phyloP scores from a whole-genome alignment of 2,329 filamentous ascomycete genomes.

The Verticillium albo-atrum region DNA sequence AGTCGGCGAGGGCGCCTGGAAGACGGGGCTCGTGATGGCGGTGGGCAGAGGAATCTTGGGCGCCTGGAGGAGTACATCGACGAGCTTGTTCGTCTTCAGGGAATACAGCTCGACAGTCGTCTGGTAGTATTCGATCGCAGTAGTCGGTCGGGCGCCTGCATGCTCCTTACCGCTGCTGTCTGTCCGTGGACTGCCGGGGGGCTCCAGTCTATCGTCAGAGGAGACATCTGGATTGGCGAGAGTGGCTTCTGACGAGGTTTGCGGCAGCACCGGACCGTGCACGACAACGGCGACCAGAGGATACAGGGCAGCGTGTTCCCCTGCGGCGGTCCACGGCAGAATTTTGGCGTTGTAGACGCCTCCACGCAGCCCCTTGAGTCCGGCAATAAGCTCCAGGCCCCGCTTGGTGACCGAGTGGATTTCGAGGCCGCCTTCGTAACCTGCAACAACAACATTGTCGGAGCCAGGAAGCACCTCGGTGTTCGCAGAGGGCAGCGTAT shows the following conservation, averaged over 20 bases:
- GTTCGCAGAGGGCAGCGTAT: conserved; percentile 52
- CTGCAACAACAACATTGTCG: conserved; percentile 68
- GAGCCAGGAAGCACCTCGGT: conserved; percentile 25
- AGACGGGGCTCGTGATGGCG: conserved; percentile 57
- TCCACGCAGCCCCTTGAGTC: conserved; percentile 72
- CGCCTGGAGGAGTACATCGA: conserved; percentile 71
- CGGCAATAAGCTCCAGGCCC: conserved; percentile 64
- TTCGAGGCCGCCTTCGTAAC: conserved; percentile 76
- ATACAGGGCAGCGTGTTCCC: conserved; percentile 51
- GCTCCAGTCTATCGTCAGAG: conserved; percentile 23
- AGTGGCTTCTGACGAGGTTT: conserved; percentile 28
- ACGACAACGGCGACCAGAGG: conserved; percentile 77
- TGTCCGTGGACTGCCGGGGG: conserved; percentile 31
- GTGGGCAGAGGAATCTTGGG: conserved; percentile 57
- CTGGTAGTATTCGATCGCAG: conserved; percentile 63
- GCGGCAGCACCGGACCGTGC: conserved; percentile 66
- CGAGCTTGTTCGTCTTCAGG: conserved; percentile 64
- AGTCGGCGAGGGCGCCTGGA: conserved; percentile 63
- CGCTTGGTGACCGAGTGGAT: conserved; percentile 70
- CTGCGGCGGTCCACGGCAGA: conserved; percentile 60
- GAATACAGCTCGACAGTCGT: conserved; percentile 90
- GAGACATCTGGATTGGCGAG: conserved; percentile 33
- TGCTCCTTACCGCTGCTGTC: conserved; percentile 32
- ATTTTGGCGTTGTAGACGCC: conserved; percentile 80
- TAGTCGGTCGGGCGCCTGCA: conserved; percentile 25